Evolutionary conservation across 2,329 filamentous ascomycete genomes (phyloP).

Genomic region (Fusarium staphyleae): DNA sequence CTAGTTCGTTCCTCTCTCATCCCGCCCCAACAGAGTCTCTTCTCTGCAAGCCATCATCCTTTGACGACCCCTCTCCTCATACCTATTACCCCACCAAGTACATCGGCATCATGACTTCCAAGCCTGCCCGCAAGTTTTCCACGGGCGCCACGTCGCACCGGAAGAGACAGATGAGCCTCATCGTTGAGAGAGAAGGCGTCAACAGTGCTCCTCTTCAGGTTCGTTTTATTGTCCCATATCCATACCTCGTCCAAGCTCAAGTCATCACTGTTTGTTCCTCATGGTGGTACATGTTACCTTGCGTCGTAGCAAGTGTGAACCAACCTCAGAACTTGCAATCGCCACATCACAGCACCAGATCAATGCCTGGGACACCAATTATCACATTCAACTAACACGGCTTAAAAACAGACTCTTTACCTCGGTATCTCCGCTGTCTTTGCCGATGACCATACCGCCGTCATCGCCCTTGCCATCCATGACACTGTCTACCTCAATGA

Average conservation of each 20-base stretch:
- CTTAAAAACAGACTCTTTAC: constrained; percentile 60
- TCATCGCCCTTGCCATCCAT: constrained; percentile 73
- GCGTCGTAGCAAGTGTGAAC: constrained; percentile 10
- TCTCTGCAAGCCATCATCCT: constrained; percentile 1
- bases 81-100: constrained; percentile 20
- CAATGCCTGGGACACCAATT: neutral
- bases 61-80: constrained; percentile 19
- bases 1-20: constrained; percentile 9
- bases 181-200: constrained; percentile 52
- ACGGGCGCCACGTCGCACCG: constrained; percentile 55
- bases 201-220: constrained; percentile 58
- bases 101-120: constrained; percentile 39
- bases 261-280: constrained; percentile 8
- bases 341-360: neutral
- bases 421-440: constrained; percentile 67
- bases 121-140: constrained; percentile 51
- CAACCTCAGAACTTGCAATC: neutral
- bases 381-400: constrained; percentile 16
- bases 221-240: constrained; percentile 26
- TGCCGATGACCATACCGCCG: constrained; percentile 58
- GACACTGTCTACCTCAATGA: constrained; percentile 79
- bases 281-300: constrained; percentile 38
- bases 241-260: neutral
- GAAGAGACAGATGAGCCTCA: constrained; percentile 55
- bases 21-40: constrained; percentile 5